Conservation (phyloP, 345 rosid genomes). For the Boechera retrofracta region DNA sequence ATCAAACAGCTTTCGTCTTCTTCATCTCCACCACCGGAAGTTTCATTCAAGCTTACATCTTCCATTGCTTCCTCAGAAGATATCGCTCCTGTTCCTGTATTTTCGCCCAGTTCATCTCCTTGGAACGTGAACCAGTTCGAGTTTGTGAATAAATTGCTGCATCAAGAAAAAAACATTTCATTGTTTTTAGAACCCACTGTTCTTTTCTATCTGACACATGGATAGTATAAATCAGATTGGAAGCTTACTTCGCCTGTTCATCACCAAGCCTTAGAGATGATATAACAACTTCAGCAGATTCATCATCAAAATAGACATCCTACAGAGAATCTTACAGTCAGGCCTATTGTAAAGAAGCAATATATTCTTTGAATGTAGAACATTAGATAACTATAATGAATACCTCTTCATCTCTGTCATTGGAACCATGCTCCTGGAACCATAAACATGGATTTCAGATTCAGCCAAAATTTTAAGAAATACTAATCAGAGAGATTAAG, state of each 20-base stretch:
- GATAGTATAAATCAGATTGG: not conserved
- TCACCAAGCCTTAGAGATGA: conserved; percentile 97
- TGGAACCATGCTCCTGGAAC: conserved; percentile 71
- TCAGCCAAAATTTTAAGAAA: conserved; percentile 17
- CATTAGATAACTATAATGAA: conserved; percentile 10
- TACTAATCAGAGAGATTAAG: not conserved
- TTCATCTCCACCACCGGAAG: conserved; percentile 69
- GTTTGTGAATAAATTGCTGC: conserved; percentile 86
- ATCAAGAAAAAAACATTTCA: conserved; percentile 19
- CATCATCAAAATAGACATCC: conserved; percentile 97
- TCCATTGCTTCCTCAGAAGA: conserved; percentile 76
- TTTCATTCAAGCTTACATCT: conserved; percentile 75
- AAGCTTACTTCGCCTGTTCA: conserved; percentile 86
- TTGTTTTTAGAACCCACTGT: conserved; percentile 11
- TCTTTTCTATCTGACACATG: not conserved
- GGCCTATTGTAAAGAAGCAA: not conserved
- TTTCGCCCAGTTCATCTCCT: conserved; percentile 68
- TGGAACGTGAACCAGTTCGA: conserved; percentile 98
- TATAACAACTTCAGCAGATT: conserved; percentile 94
- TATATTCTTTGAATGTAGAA: not conserved
- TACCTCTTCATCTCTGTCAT: conserved; percentile 94
- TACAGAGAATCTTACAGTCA: conserved; percentile 46
- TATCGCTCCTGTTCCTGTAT: conserved; percentile 57
- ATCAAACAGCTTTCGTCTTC: conserved; percentile 64
- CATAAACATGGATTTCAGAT: conserved; percentile 27